Evolutionary conservation across 805 yeast genomes (phyloP).

Genomic region (Lipomyces starkeyi): DNA sequence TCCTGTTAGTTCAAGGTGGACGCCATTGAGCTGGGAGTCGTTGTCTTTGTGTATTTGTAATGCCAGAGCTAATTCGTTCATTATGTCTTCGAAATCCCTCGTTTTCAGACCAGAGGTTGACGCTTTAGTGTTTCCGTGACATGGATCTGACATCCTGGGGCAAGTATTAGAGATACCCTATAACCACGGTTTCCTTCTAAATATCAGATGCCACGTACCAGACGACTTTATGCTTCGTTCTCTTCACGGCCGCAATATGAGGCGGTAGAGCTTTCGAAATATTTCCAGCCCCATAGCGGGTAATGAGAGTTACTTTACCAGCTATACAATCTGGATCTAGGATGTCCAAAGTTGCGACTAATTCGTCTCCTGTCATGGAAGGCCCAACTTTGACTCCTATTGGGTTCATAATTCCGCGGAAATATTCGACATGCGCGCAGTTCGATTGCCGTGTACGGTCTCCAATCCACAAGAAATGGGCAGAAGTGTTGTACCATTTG

Average conservation of each 20-base stretch:
- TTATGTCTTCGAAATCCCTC: slow-evolving; percentile 52
- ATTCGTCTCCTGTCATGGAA: slow-evolving; percentile 48
- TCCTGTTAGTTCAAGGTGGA: slow-evolving; percentile 53
- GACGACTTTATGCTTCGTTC: slow-evolving; percentile 50
- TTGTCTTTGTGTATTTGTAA: slow-evolving; percentile 47
- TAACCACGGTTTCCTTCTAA: too few species aligned
- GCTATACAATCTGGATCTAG: slow-evolving; percentile 49
- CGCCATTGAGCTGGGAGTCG: slow-evolving; percentile 48
- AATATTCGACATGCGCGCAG: slow-evolving; percentile 55
- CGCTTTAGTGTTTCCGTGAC: slow-evolving; percentile 53
- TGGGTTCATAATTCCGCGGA: slow-evolving; percentile 52
- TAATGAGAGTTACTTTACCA: slow-evolving; percentile 52
- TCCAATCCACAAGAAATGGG: slow-evolving; percentile 54
- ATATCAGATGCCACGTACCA: slow-evolving; percentile 42
- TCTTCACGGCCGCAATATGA: slow-evolving; percentile 50
- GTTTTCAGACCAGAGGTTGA: slow-evolving; percentile 50
- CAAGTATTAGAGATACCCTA: neutral
- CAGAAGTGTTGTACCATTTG: slow-evolving; percentile 51
- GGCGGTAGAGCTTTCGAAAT: slow-evolving; percentile 47
- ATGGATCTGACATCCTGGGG: slow-evolving; percentile 50
- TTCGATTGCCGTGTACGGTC: slow-evolving; percentile 53
- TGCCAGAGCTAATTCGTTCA: slow-evolving; percentile 49
- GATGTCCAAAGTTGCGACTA: slow-evolving; percentile 48
- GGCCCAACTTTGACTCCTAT: slow-evolving; percentile 55
- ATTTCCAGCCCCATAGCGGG: slow-evolving; percentile 51